Conservation (phyloP, 257 asterid genomes). For the Solanum megistacrolobum region DNA sequence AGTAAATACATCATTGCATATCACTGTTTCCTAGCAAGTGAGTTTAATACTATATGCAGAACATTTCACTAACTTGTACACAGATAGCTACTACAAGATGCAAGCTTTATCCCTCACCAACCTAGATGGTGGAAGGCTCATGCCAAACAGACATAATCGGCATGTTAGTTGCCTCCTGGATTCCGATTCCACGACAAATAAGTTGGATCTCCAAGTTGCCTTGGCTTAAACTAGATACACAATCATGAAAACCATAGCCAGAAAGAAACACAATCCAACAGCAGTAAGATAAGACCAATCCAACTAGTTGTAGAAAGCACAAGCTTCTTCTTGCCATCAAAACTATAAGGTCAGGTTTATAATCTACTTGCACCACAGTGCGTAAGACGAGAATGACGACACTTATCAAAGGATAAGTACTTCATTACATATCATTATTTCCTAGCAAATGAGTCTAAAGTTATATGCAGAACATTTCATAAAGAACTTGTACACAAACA, state of each 20-base stretch:
- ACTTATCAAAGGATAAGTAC: too few species aligned
- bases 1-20: not conserved
- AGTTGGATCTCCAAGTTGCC: slow-evolving; percentile 4
- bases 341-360: slow-evolving; percentile 15
- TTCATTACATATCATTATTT: not conserved
- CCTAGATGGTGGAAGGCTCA: not conserved
- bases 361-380: not conserved
- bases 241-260: slow-evolving; percentile 8
- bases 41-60: not conserved
- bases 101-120: not conserved
- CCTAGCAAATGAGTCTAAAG: not conserved
- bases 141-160: not conserved
- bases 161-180: not conserved
- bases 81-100: not conserved
- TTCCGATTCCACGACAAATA: not conserved
- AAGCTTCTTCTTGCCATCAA: slow-evolving; percentile 17
- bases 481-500: not conserved
- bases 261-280: slow-evolving; percentile 19
- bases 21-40: not conserved
- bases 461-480: not conserved
- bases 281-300: slow-evolving; percentile 6
- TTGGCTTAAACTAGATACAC: slow-evolving; percentile 16
- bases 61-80: not conserved
- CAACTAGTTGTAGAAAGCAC: slow-evolving; percentile 27
- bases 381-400: not conserved